Percentiles rank a stretch among this genome's conserved stretches.
These are phyloP conservation scores for Pseudoturritis turrita DNA, from an alignment of 345 rosid species.

Conservation along the genomic window DNA sequence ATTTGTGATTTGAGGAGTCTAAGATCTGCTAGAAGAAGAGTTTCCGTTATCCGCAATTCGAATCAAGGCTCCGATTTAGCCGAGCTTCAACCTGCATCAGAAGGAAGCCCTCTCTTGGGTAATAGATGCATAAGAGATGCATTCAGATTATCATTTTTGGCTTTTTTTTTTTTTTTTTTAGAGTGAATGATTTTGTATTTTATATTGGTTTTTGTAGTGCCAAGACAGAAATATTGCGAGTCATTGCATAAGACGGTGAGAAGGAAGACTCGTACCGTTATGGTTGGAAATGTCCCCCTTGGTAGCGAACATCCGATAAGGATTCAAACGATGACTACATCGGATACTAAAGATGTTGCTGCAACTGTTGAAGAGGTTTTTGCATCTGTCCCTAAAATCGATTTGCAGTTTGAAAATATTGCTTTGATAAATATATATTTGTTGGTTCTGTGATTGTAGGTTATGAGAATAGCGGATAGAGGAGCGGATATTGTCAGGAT, in stretches of 20 bases:
- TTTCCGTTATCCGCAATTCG: slow-evolving; percentile 58
- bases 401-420: neutral
- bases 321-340: slow-evolving; percentile 95
- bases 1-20: slow-evolving; percentile 53
- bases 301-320: slow-evolving; percentile 94
- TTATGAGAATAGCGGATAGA: slow-evolving; percentile 85
- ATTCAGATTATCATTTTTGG: neutral
- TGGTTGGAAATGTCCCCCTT: slow-evolving; percentile 91
- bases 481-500: slow-evolving; percentile 96
- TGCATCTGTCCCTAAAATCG: neutral
- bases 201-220: slow-evolving; percentile 46
- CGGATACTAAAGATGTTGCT: slow-evolving; percentile 83
- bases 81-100: slow-evolving; percentile 79
- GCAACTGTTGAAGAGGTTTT: slow-evolving; percentile 92
- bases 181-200: neutral
- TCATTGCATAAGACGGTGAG: slow-evolving; percentile 80
- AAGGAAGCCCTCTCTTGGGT: slow-evolving; percentile 89
- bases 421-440: no score
- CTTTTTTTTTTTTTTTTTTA: neutral
- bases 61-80: slow-evolving; percentile 55
- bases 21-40: slow-evolving; percentile 44
- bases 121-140: neutral
- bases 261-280: slow-evolving; percentile 86
- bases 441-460: slow-evolving; percentile 41
- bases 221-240: slow-evolving; percentile 91